phyloP scores from a whole-genome alignment of 2,329 filamentous ascomycete species.

The Verruconis gallopava region DNA sequence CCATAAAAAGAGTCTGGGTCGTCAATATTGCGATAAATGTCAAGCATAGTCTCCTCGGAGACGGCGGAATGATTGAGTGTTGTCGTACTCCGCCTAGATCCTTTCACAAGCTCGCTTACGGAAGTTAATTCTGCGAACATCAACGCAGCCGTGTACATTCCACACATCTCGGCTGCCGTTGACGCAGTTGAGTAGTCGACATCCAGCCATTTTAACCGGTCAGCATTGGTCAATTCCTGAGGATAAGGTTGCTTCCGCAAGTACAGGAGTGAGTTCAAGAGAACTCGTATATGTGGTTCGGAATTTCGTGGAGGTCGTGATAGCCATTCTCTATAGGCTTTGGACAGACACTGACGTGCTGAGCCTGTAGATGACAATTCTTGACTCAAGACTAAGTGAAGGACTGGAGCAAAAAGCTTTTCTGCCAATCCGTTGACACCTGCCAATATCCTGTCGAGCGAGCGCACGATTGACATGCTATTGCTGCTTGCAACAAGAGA shows the following conservation, averaged over 20 bases:
- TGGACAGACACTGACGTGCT: conserved; percentile 39
- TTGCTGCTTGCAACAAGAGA: conserved; percentile 45
- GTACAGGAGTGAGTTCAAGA: conserved; percentile 74
- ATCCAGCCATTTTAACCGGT: conserved; percentile 75
- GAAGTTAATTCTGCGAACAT: conserved; percentile 65
- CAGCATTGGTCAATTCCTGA: conserved; percentile 63
- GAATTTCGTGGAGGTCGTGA: conserved; percentile 29
- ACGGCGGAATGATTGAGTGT: conserved; percentile 20
- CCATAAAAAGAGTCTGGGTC: conserved; percentile 97
- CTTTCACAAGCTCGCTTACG: conserved; percentile 31
- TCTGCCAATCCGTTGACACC: conserved; percentile 58
- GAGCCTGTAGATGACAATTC: conserved; percentile 37
- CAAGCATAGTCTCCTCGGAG: conserved; percentile 57
- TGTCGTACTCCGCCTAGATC: not conserved
- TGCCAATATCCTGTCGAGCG: conserved; percentile 52
- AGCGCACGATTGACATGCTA: conserved; percentile 54
- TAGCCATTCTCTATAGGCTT: conserved; percentile 53
- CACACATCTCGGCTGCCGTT: conserved; percentile 59
- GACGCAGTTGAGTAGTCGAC: conserved; percentile 62
- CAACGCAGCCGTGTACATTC: conserved; percentile 77
- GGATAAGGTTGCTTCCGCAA: conserved; percentile 69
- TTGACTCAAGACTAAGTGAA: conserved; percentile 66
- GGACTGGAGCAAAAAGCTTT: conserved; percentile 65
- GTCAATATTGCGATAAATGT: conserved; percentile 83
- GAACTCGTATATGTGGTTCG: conserved; percentile 54